Percentiles rank a stretch among this genome's conserved stretches.
phyloP scores from a whole-genome alignment of 176 grass and related monocot species.

The Eragrostis curvula region DNA sequence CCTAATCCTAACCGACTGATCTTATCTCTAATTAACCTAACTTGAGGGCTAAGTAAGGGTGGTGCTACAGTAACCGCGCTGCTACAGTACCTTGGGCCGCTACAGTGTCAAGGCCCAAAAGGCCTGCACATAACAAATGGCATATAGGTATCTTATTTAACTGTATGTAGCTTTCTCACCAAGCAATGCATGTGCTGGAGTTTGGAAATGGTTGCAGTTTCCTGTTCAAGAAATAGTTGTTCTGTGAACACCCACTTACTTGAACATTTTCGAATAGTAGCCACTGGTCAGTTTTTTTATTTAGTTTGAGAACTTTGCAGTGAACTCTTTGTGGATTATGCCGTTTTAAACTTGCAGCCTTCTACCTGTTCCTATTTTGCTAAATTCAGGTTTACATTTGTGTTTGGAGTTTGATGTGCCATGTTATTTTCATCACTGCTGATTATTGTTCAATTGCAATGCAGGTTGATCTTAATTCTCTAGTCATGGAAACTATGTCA shows the following conservation, averaged over 20 bases:
- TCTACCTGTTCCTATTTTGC: neutral
- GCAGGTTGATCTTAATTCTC: conserved; percentile 28
- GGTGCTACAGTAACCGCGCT: too few relatives aligned
- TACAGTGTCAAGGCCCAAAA: too few relatives aligned
- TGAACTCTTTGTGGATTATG: neutral
- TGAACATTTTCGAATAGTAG: neutral
- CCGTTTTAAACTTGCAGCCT: neutral
- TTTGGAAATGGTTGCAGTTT: neutral
- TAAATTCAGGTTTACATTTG: neutral
- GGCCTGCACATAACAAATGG: too few relatives aligned
- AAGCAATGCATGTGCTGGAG: neutral
- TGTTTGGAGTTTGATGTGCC: neutral
- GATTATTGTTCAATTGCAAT: neutral
- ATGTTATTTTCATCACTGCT: neutral
- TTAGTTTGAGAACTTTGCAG: neutral
- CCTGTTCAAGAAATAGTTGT: neutral
- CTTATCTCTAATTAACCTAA: too few relatives aligned
- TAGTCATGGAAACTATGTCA: neutral
- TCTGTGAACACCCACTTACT: neutral
- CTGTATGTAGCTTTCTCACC: neutral
- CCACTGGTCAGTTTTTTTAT: neutral
- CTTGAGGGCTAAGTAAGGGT: too few relatives aligned
- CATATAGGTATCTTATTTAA: neutral
- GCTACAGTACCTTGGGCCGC: too few relatives aligned
- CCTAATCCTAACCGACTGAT: too few relatives aligned